These are phyloP conservation scores for Alternaria gaisen DNA, from an alignment of 2,329 filamentous ascomycete genomes.

Conservation along the genomic window DNA sequence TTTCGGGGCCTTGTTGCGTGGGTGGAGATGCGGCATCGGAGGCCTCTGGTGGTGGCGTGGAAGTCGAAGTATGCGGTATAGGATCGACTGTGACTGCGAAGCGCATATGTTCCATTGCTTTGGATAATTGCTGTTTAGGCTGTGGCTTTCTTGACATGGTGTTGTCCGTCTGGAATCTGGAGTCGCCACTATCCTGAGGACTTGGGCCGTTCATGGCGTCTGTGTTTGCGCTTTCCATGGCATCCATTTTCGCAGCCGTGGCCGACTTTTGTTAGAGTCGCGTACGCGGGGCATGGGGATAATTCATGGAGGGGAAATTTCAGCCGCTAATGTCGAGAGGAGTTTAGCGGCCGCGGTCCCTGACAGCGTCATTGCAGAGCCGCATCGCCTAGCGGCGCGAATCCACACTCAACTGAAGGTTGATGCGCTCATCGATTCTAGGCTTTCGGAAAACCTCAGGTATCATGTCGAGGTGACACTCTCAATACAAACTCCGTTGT, in stretches of 20 bases:
- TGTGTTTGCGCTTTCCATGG: conserved; percentile 5
- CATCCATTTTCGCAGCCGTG: conserved; percentile 32
- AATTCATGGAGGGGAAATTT: conserved; percentile 26
- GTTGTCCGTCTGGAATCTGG: conserved; percentile 45
- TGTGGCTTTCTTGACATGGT: conserved; percentile 41
- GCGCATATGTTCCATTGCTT: conserved; percentile 63
- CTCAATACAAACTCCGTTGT: background rate
- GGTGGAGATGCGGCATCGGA: background rate
- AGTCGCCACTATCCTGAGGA: conserved; percentile 17
- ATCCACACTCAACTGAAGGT: conserved; percentile 16
- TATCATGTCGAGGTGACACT: conserved; percentile 30
- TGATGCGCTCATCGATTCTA: conserved; percentile 5
- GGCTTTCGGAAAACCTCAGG: background rate
- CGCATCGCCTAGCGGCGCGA: conserved; percentile 35
- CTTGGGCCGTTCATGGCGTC: conserved; percentile 13
- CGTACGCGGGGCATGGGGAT: conserved; percentile 7
- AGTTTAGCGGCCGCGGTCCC: conserved; percentile 24
- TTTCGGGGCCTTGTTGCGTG: conserved; percentile 31
- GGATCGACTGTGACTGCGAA: conserved; percentile 57
- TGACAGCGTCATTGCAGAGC: conserved; percentile 33
- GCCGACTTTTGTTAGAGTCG: conserved; percentile 6
- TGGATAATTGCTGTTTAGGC: conserved; percentile 58
- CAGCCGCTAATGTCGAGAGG: conserved; percentile 12
- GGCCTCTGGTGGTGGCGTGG: conserved; percentile 20
- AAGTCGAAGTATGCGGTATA: conserved; percentile 30